Evolutionary conservation across 2,329 filamentous ascomycete genomes (phyloP), one percentile per base, ranked within the genome.

Genomic region (Hypoxylon sp.): DNA sequence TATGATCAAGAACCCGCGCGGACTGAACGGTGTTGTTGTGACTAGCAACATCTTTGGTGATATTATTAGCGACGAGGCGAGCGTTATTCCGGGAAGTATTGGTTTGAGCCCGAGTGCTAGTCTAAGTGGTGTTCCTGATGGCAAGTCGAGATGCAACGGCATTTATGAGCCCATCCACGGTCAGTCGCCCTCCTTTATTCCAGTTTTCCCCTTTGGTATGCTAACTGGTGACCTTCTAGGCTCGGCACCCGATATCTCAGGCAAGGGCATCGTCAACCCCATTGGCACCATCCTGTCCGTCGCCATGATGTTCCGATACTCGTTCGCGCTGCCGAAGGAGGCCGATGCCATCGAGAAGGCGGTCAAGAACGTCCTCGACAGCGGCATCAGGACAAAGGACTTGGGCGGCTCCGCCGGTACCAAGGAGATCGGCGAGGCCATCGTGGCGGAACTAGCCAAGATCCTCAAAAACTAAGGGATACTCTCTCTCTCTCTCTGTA

Each of bases 91-190:
- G 2, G 94, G 94, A 15, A 93, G 89, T 72, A 87, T 98, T 71
- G 94, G 95, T 28, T 82, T 98, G 68, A 81, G 97, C 70, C 94
- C 94, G 24, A 94, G 91, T 77, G 94, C 94, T 11, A 95, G 91
- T 79, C 81, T 98, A 76, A 91, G 89, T 69, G 92, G 91, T 41
- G 88, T 97, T 63, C 94, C 94, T 0, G 93, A 96, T 77, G 92
- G 92, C 57, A 91, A 93, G 83, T 86, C 84, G 72, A 89, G 87
- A 77, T 92, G 94, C 75, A 97, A 96, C 77, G 94, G 93, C 72
- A 97, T 98, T 74, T 99, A 97, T 78, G 94, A 98, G 85, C 94
- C 94, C 24, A 98, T 99, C 72, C 94, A 99, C 78, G 94, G 92
- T 93, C 82, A 64, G 81, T 74, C 34, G 37, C 41, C 24, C 3